These are phyloP conservation scores for Gracilaria caudata DNA, from an alignment of 23 red algal species.

Conservation along the genomic window DNA sequence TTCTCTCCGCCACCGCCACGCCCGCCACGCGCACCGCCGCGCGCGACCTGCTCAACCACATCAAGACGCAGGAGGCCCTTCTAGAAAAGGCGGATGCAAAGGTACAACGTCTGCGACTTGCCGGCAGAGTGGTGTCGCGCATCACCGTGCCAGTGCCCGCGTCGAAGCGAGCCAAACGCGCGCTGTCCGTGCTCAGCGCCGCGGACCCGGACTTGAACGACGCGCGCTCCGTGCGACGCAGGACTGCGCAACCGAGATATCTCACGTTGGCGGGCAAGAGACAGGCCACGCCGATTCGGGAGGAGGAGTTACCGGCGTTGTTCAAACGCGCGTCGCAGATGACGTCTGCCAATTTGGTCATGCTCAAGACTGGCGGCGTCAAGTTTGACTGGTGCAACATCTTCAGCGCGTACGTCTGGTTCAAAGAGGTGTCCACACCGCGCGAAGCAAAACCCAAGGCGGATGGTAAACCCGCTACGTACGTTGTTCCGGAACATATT, in stretches of 20 bases:
- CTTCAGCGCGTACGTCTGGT: constrained; percentile 52
- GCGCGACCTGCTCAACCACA: constrained; percentile 7
- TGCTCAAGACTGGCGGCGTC: neutral
- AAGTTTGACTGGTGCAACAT: constrained; percentile 33
- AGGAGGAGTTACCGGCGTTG: constrained; percentile 15
- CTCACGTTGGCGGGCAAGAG: constrained; percentile 48
- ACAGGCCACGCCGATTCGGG: constrained; percentile 40
- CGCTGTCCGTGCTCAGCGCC: constrained; percentile 40
- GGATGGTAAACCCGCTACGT: neutral
- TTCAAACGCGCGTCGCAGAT: neutral
- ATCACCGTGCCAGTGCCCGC: constrained; percentile 41
- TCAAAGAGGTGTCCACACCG: constrained; percentile 14
- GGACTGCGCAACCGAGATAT: neutral
- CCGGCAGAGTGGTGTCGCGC: constrained; percentile 30
- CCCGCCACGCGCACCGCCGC: constrained; percentile 3
- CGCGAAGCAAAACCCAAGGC: neutral
- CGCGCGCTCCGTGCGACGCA: neutral
- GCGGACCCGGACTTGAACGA: constrained; percentile 1
- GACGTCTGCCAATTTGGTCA: neutral
- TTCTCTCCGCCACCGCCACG: neutral
- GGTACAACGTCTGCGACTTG: constrained; percentile 12
- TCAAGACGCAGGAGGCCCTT: constrained; percentile 4
- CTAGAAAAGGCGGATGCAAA: constrained; percentile 56
- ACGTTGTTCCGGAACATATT: constrained; percentile 41
- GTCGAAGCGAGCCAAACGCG: constrained; percentile 49